Evolutionary conservation across 2,329 filamentous ascomycete species (phyloP).

Genomic region (Cercospora janseana): DNA sequence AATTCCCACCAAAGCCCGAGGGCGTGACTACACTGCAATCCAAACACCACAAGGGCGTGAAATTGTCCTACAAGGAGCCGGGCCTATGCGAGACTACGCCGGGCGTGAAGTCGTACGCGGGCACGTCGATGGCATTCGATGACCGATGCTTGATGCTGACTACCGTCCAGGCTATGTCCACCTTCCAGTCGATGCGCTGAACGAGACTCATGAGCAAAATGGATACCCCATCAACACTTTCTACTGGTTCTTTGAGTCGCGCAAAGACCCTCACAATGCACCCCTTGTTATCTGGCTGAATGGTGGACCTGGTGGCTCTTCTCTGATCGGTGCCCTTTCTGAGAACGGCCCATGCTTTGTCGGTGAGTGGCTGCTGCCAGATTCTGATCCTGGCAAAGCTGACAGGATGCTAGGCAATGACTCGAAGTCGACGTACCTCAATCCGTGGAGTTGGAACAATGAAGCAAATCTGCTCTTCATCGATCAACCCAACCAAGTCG

Average conservation of each 20-base stretch:
- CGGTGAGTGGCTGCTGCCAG: conserved; percentile 29
- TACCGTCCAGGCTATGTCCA: conserved; percentile 41
- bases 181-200: conserved; percentile 33
- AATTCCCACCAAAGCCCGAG: conserved; percentile 26
- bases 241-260: conserved; percentile 64
- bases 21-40: conserved; percentile 45
- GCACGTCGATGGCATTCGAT: conserved; percentile 3
- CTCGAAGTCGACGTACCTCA: conserved; percentile 40
- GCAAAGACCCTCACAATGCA: conserved; percentile 55
- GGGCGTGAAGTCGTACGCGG: conserved; percentile 50
- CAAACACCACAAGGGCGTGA: conserved; percentile 43
- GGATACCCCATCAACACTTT: conserved; percentile 50
- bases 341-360: conserved; percentile 46
- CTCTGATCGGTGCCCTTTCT: conserved; percentile 49
- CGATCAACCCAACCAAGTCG: conserved; percentile 35
- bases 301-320: conserved; percentile 57
- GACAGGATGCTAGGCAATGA: conserved; percentile 21
- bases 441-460: conserved; percentile 61
- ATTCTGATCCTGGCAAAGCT: neutral
- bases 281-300: conserved; percentile 61
- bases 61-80: conserved; percentile 54
- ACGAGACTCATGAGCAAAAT: conserved; percentile 40
- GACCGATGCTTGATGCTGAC: neutral
- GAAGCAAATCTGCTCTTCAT: conserved; percentile 59
- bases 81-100: conserved; percentile 55